A percentile compares a stretch with the other conserved stretches of the same genome.
Conservation (phyloP, 208 protist genomes). For the Leptomonas seymouri region DNA sequence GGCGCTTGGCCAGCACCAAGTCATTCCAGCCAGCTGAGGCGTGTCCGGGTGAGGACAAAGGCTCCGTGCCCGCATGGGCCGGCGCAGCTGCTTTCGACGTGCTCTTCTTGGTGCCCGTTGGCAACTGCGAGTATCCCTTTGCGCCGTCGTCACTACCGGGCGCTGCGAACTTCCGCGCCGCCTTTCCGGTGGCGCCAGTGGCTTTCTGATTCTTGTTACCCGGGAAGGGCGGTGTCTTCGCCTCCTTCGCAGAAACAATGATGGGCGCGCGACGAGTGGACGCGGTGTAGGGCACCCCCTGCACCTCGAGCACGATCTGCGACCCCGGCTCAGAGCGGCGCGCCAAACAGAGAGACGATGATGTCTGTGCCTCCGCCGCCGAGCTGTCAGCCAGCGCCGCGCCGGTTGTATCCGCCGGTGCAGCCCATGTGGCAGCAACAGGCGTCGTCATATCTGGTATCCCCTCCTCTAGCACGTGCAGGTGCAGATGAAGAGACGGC, state of each 20-base stretch:
- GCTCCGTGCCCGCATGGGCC: background rate
- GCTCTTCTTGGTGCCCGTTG: background rate
- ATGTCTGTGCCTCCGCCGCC: background rate
- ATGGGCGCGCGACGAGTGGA: constrained; percentile 11
- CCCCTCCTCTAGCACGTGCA: constrained; percentile 71
- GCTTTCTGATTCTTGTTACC: constrained; percentile 6
- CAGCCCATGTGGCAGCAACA: constrained; percentile 17
- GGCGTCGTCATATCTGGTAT: constrained; percentile 33
- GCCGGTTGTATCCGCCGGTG: background rate
- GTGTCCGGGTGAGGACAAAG: background rate
- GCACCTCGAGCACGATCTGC: constrained; percentile 58
- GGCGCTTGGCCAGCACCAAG: constrained; percentile 54
- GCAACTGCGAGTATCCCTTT: background rate
- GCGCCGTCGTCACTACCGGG: background rate
- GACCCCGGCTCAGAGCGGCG: constrained; percentile 30
- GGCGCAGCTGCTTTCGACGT: background rate
- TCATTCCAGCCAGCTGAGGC: constrained; percentile 26
- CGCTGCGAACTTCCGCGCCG: background rate
- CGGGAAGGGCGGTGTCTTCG: background rate
- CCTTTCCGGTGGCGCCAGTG: background rate
- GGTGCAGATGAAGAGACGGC: constrained; percentile 53
- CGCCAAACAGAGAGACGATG: constrained; percentile 20
- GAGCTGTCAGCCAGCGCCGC: background rate
- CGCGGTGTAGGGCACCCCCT: constrained; percentile 38
- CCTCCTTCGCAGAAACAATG: background rate